phyloP scores from a whole-genome alignment of 2,329 filamentous ascomycete species.

The Ceratocystis smalleyi region DNA sequence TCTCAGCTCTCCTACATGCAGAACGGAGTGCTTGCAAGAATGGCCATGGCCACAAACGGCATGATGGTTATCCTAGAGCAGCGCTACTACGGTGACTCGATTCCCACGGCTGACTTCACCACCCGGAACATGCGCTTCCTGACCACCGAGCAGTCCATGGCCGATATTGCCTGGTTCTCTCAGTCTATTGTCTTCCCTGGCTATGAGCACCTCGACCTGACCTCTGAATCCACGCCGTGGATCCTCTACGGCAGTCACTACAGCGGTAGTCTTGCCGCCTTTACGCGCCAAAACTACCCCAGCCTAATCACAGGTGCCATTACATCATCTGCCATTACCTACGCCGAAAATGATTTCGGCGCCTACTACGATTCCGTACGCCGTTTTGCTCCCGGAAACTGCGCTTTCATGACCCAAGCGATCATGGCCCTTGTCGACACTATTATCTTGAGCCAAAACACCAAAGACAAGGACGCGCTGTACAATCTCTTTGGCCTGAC shows the following conservation, averaged over 20 bases:
- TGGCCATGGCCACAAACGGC: slow-evolving; percentile 56
- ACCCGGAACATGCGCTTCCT: slow-evolving; percentile 63
- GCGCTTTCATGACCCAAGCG: slow-evolving; percentile 48
- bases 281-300: slow-evolving; percentile 61
- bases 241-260: slow-evolving; percentile 77
- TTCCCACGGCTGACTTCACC: slow-evolving; percentile 48
- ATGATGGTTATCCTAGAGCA: slow-evolving; percentile 73
- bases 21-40: slow-evolving; percentile 58
- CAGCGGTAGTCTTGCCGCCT: slow-evolving; percentile 62
- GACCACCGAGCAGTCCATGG: slow-evolving; percentile 67
- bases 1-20: slow-evolving; percentile 54
- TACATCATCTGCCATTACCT: slow-evolving; percentile 63
- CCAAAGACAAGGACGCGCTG: slow-evolving; percentile 29
- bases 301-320: slow-evolving; percentile 67
- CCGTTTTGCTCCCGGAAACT: slow-evolving; percentile 39
- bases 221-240: slow-evolving; percentile 49
- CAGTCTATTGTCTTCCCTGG: slow-evolving; percentile 55
- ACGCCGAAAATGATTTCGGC: slow-evolving; percentile 66
- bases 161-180: slow-evolving; percentile 70
- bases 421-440: slow-evolving; percentile 36
- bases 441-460: slow-evolving; percentile 31
- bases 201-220: slow-evolving; percentile 51
- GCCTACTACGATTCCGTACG: slow-evolving; percentile 39
- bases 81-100: slow-evolving; percentile 69
- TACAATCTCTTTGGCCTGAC: slow-evolving; percentile 34